These are phyloP conservation scores for Colletotrichum caudatum DNA, from an alignment of 2,329 filamentous ascomycete species.

Conservation along the genomic window DNA sequence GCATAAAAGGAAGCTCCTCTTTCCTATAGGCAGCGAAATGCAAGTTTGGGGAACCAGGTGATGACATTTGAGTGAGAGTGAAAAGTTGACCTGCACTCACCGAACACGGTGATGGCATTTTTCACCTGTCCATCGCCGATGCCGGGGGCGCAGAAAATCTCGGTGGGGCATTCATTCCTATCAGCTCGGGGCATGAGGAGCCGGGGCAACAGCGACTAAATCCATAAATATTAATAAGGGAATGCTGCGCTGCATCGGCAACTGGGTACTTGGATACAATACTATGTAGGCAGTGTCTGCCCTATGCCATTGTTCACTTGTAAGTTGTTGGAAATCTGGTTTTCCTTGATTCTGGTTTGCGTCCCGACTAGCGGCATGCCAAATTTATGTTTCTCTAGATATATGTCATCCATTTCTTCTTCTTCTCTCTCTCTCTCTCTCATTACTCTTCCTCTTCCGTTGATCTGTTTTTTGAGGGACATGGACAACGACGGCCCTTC, in stretches of 20 bases:
- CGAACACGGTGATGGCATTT: conserved; percentile 26
- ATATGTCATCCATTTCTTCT: neutral
- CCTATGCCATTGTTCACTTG: neutral
- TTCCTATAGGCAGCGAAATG: neutral
- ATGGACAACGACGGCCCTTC: neutral
- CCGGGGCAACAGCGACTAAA: conserved; percentile 14
- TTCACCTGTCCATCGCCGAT: conserved; percentile 33
- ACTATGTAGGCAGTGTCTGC: neutral
- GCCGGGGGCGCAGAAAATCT: conserved; percentile 22
- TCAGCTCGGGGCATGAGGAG: conserved; percentile 7
- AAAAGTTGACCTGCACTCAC: conserved; percentile 28
- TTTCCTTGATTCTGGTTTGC: neutral
- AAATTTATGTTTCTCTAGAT: neutral
- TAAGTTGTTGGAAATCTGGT: neutral
- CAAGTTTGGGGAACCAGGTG: neutral
- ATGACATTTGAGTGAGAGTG: neutral
- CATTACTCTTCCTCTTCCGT: no score
- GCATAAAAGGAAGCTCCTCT: neutral
- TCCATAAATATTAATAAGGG: neutral
- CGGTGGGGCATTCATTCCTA: conserved; percentile 24
- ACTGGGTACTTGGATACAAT: no score
- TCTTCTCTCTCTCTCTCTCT: no score
- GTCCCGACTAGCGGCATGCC: neutral
- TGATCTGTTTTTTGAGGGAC: neutral
- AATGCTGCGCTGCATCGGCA: neutral